phyloP scores from a whole-genome alignment of 2,329 filamentous ascomycete genomes.

The Epichloe sp. region DNA sequence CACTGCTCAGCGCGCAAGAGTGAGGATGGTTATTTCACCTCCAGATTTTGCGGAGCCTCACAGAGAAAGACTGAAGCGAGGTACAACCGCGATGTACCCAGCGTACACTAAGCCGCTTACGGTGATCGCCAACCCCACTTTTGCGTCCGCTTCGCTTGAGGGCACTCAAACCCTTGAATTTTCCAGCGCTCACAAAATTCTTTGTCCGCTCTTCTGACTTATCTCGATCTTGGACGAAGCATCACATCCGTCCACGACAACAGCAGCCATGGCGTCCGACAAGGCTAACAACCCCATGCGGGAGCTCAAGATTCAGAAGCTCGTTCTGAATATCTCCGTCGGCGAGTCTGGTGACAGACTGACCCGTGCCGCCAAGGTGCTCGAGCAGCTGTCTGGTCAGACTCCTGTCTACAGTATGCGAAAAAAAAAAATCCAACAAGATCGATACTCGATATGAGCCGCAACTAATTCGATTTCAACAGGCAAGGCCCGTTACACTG shows the following conservation, averaged over 20 bases:
- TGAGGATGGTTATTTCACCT: conserved; percentile 20
- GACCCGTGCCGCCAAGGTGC: conserved; percentile 98
- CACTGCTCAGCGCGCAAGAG: conserved; percentile 30
- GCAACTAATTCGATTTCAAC: conserved; percentile 10
- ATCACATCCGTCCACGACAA: conserved; percentile 22
- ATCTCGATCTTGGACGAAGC: conserved; percentile 20
- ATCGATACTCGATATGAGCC: conserved; percentile 2
- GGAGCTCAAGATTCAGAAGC: conserved; percentile 98
- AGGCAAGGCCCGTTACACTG: conserved; percentile 99
- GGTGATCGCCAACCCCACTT: conserved; percentile 9
- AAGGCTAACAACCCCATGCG: conserved; percentile 98
- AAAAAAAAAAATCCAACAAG: conserved; percentile 1
- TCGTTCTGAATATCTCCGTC: conserved; percentile 98
- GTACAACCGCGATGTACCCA: conserved; percentile 20
- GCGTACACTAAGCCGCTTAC: conserved; percentile 13
- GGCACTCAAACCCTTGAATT: conserved; percentile 30
- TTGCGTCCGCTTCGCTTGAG: conserved; percentile 18
- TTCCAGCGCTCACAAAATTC: conserved; percentile 24
- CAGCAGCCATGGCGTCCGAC: conserved; percentile 46
- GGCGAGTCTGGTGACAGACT: conserved; percentile 99
- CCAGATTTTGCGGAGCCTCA: conserved; percentile 34
- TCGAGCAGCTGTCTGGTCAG: conserved; percentile 99
- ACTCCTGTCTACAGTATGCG: conserved; percentile 94
- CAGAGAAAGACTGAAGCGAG: conserved; percentile 24
- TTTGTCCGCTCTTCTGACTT: conserved; percentile 12